phyloP scores from a whole-genome alignment of 805 yeast species.

The Starmera quercuum region DNA sequence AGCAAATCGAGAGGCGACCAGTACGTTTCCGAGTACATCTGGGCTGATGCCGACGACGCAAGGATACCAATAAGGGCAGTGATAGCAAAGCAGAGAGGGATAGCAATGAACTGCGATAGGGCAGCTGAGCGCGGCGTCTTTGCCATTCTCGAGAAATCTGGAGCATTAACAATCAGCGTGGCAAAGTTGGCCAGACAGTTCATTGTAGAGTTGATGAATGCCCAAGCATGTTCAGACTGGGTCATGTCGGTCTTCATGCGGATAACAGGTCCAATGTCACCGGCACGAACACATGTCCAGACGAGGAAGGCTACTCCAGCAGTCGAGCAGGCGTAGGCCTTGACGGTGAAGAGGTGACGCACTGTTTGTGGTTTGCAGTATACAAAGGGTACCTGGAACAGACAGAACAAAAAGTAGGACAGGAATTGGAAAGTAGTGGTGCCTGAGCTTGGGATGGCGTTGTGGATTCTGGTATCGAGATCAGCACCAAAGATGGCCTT shows the following conservation, averaged over 20 bases:
- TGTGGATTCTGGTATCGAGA: slow-evolving; percentile 52
- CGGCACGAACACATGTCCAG: slow-evolving; percentile 78
- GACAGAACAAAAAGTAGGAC: slow-evolving; percentile 77
- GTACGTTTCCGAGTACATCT: slow-evolving; percentile 57
- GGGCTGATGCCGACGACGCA: slow-evolving; percentile 71
- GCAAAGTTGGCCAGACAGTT: slow-evolving; percentile 81
- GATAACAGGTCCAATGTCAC: slow-evolving; percentile 71
- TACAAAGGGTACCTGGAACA: slow-evolving; percentile 69
- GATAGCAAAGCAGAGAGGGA: slow-evolving; percentile 71
- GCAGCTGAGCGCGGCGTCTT: slow-evolving; percentile 41
- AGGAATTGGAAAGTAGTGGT: slow-evolving; percentile 69
- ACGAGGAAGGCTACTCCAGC: slow-evolving; percentile 79
- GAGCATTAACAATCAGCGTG: slow-evolving; percentile 80
- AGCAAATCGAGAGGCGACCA: slow-evolving; percentile 79
- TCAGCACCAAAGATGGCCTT: slow-evolving; percentile 66
- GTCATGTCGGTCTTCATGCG: slow-evolving; percentile 43
- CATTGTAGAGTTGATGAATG: slow-evolving; percentile 71
- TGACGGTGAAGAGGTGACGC: slow-evolving; percentile 77
- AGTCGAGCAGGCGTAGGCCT: slow-evolving; percentile 70
- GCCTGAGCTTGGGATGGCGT: slow-evolving; percentile 50
- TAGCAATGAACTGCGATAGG: slow-evolving; percentile 54
- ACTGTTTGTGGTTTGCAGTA: slow-evolving; percentile 78
- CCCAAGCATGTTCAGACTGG: slow-evolving; percentile 73
- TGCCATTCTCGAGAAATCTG: slow-evolving; percentile 85
- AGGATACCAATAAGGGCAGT: slow-evolving; percentile 82